A percentile compares a stretch with the other conserved stretches of the same genome.
Conservation (phyloP, 2,329 filamentous ascomycete genomes). For the Hypomyces perniciosus region DNA sequence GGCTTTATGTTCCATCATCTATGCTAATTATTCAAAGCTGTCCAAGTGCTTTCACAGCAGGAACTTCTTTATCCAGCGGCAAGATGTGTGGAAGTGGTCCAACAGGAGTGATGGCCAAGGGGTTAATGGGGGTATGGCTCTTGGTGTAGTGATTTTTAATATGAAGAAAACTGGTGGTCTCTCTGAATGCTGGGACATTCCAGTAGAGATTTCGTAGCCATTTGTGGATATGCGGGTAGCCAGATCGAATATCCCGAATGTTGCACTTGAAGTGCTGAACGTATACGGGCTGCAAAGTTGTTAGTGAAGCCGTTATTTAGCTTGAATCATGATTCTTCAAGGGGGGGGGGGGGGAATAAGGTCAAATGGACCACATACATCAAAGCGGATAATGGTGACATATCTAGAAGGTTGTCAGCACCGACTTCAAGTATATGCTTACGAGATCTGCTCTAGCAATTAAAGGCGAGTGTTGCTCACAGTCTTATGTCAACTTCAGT, state of each 20-base stretch:
- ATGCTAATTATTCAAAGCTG: background rate
- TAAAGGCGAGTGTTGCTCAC: slow-evolving; percentile 25
- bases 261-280: slow-evolving; percentile 87
- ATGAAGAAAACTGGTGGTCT: slow-evolving; percentile 85
- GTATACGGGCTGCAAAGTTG: slow-evolving; percentile 50
- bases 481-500: slow-evolving; percentile 79
- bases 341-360: background rate
- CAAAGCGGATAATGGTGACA: slow-evolving; percentile 66
- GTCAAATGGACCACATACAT: slow-evolving; percentile 26
- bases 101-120: slow-evolving; percentile 68
- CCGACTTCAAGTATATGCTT: background rate
- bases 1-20: too few relatives aligned
- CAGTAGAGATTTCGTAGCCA: slow-evolving; percentile 83
- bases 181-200: slow-evolving; percentile 67
- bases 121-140: slow-evolving; percentile 59
- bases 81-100: slow-evolving; percentile 79
- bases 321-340: background rate
- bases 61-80: slow-evolving; percentile 68
- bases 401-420: slow-evolving; percentile 32
- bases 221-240: slow-evolving; percentile 70
- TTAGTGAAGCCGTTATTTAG: background rate
- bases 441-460: background rate
- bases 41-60: slow-evolving; percentile 38
- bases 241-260: slow-evolving; percentile 71
- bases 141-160: slow-evolving; percentile 71